Evolutionary conservation across 139 green algal genomes (phyloP), one percentile per base, ranked within the genome.

Genomic region (Gonium pectorale): DNA sequence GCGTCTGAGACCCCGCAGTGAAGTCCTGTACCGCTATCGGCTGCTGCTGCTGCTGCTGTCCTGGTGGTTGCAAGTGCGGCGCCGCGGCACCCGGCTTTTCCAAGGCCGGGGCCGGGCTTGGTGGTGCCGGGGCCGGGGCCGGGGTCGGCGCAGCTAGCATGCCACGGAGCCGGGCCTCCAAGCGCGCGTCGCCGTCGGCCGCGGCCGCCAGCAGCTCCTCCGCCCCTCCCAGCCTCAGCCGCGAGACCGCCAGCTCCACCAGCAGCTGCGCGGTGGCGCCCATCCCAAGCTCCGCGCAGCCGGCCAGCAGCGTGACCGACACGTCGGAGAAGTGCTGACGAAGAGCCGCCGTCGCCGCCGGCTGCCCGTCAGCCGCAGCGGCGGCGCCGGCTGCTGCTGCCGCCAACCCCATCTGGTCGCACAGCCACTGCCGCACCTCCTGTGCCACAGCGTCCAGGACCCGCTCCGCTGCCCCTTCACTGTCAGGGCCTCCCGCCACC

Each of bases 281-380:
- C 40, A 83, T n/a, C 1, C 2, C 27, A 29, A 83, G 56, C 43
- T 46, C 59, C 6, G 24, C 31, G 41, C 75, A 83, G 19, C 75
- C 75, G 5, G 75, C 75, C 40, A 83, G 75, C 59, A 83, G 60
- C 40, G 75, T 83, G 17, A 35, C 75, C 5, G 75, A 59, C 1
- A 41, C 63, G 41, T 83, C 75, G 0, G n/a, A 41, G 1, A 83
- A 22, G 41, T 83, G 75, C 59, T 62, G 59, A 31, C 41, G 49
- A 22, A 83, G 19, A 29, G 46, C 35, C 38, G 41, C 9, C 0
- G 54, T 5, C 6, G 2, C 11, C 38, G 27, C 29, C 49, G n/a
- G 0, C 38, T 19, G 35, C 13, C 29, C 9, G 56, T 1, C 27
- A 29, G 8, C 51, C 37, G 22, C 51, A 6, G 19, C 37, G 49